A percentile compares a stretch with the other conserved stretches of the same genome.
Conservation (phyloP, 1,284 basidiomycete species). For the Apiotrichum gracile region DNA sequence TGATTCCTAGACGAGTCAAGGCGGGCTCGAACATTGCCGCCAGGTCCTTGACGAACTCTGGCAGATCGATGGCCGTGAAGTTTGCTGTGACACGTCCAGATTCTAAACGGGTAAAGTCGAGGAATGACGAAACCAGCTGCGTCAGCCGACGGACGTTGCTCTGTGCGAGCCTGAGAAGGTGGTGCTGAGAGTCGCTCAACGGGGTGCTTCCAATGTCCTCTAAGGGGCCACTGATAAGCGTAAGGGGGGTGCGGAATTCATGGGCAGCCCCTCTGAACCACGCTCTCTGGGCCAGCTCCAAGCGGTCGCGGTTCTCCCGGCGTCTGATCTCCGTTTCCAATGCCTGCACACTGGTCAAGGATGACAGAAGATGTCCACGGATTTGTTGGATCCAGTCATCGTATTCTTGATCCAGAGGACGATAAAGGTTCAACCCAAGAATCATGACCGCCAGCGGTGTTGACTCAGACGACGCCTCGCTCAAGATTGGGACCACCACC, state of each 20-base stretch:
- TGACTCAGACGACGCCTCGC: neutral
- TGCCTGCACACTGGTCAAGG: constrained; percentile 35
- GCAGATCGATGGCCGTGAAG: constrained; percentile 42
- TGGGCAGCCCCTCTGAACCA: constrained; percentile 39
- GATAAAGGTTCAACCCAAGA: constrained; percentile 44
- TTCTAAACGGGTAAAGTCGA: constrained; percentile 44
- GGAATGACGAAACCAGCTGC: constrained; percentile 42
- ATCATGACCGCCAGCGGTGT: constrained; percentile 39
- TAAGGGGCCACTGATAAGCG: constrained; percentile 35
- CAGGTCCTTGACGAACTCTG: constrained; percentile 39
- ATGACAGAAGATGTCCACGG: constrained; percentile 32
- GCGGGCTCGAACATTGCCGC: constrained; percentile 44
- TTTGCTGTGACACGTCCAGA: constrained; percentile 37
- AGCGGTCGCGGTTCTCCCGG: constrained; percentile 33
- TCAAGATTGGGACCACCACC: constrained; percentile 4
- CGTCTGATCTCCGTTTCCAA: constrained; percentile 37
- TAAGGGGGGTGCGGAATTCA: constrained; percentile 44
- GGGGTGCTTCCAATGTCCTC: constrained; percentile 22
- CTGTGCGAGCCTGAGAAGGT: constrained; percentile 32
- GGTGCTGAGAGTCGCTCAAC: constrained; percentile 17
- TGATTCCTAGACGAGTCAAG: constrained; percentile 18
- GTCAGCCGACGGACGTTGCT: constrained; percentile 36
- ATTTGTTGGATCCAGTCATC: constrained; percentile 35
- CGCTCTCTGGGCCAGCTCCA: constrained; percentile 28
- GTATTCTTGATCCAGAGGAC: constrained; percentile 41